Base-by-base conservation (phyloP, 2,329 filamentous ascomycete genomes). In the Oidium heveae region DNA sequence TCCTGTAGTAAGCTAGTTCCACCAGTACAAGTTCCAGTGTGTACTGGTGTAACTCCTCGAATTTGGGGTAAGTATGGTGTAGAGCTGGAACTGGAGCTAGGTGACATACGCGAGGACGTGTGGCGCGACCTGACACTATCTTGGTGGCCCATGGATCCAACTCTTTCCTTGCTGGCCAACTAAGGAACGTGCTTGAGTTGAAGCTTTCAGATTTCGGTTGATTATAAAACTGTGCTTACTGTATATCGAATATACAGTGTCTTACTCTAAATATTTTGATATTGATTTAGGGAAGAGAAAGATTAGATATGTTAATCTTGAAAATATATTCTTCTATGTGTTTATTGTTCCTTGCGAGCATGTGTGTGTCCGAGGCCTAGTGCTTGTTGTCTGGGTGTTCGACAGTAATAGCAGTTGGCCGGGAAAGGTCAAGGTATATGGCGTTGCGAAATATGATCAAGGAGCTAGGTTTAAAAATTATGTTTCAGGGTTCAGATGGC, bases 1-100 rank as follows among this genome's bases (percentile, higher is more conserved):
- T 66, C 65, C 47, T 66, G 64, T 36, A 66, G 54, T 32, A 66
- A 56, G 55, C 60, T 63, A 24, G 57, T 54, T 9, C 62, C 61
- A 34, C 56, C 54, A 13, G 57, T 55, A n/a, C 50, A 18, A 24
- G 56, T 36, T 56, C 54, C 52, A 41, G 43, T 49, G 13, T 20
- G 33, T 22, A n/a, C 20, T 13, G 50, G 33, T 15, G 50, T 52
- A 12, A n/a, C 36, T 20, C 36, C 18, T 28, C 43, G 41, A 33
- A 59, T 53, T 1, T 52, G 56, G 18, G 56, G 51, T 2, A 59
- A 59, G 53, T 59, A 54, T 1, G 54, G 56, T 22, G 56, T 53
- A 4, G 60, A 59, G 53, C 56, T 58, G 52, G 59, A 58, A 34
- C 55, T 59, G 8, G 47, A 37, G 22, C 37, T 55, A 6, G 58